phyloP scores from a whole-genome alignment of 495 filamentous ascomycete species.

The Ascobolus immersus region DNA sequence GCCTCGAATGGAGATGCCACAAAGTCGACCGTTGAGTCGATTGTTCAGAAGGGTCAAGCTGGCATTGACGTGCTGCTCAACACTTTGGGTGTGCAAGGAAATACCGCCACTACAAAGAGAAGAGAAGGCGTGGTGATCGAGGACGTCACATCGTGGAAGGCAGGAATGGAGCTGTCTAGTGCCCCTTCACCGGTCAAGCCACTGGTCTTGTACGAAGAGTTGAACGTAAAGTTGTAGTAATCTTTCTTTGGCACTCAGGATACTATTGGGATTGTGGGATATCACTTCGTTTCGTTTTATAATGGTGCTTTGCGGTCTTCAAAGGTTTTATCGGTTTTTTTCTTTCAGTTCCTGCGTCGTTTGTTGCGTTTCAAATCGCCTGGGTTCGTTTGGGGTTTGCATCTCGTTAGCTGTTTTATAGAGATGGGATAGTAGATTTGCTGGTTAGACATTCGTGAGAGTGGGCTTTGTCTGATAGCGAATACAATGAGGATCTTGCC shows the following conservation, averaged over 20 bases:
- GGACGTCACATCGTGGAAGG: constrained; percentile 13
- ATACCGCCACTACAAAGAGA: constrained; percentile 1
- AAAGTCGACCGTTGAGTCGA: constrained; percentile 6
- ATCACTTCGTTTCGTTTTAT: too few relatives aligned
- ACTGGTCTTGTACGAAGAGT: constrained; percentile 14
- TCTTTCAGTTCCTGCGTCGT: too few relatives aligned
- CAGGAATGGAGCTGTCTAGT: constrained; percentile 10
- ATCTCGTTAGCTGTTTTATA: too few relatives aligned
- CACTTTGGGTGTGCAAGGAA: constrained; percentile 1
- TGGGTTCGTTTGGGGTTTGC: too few relatives aligned
- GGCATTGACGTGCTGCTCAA: constrained; percentile 6
- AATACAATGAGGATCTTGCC: too few relatives aligned
- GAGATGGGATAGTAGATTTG: too few relatives aligned
- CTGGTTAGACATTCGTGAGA: too few relatives aligned
- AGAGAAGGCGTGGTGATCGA: constrained; percentile 10
- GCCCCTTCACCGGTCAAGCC: constrained; percentile 14
- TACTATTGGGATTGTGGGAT: too few relatives aligned
- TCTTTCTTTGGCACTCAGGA: background rate
- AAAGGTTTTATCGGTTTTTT: too few relatives aligned
- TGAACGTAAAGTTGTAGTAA: constrained; percentile 10
- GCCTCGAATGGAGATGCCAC: background rate
- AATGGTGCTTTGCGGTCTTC: too few relatives aligned
- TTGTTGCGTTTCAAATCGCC: too few relatives aligned
- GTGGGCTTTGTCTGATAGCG: too few relatives aligned
- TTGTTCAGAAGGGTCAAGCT: constrained; percentile 6